Percentiles rank a stretch among this genome's conserved stretches.
These are phyloP conservation scores for Cucurbita moschata DNA, from an alignment of 306 rosid species.

Conservation along the genomic window DNA sequence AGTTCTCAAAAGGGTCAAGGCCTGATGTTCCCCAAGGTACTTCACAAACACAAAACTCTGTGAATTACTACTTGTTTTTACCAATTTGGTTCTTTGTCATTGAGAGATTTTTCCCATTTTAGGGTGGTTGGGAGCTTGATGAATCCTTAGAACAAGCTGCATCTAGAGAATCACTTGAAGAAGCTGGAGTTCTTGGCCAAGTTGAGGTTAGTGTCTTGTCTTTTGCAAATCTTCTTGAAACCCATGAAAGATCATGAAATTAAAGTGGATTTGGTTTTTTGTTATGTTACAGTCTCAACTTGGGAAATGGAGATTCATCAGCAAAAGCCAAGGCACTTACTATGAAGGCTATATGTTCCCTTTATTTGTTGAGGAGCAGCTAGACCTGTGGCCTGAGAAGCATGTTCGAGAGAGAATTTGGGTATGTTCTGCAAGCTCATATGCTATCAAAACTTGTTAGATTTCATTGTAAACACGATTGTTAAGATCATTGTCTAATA, in stretches of 20 bases:
- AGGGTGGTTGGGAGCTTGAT: conserved; percentile 99
- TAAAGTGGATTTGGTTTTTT: not conserved
- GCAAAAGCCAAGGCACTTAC: conserved; percentile 67
- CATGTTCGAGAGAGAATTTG: conserved; percentile 54
- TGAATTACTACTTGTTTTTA: not conserved
- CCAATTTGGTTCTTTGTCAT: not conserved
- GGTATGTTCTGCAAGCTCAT: conserved; percentile 31
- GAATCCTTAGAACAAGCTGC: conserved; percentile 94
- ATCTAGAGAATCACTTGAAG: conserved; percentile 78
- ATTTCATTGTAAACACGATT: not conserved
- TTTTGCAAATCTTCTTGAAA: not conserved
- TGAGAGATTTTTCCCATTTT: not conserved
- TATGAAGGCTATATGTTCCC: conserved; percentile 97
- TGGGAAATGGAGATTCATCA: conserved; percentile 87
- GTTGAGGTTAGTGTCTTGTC: conserved; percentile 41
- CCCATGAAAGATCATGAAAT: not conserved
- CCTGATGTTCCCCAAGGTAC: conserved; percentile 83
- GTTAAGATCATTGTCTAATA: not conserved
- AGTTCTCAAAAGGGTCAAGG: conserved; percentile 81
- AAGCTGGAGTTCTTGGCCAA: conserved; percentile 79
- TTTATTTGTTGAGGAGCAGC: conserved; percentile 70
- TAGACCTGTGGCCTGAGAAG: conserved; percentile 87
- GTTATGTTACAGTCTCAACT: conserved; percentile 37
- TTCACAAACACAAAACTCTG: not conserved
- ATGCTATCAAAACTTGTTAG: not conserved